Evolutionary conservation across 169 alveolate genomes (phyloP), one percentile per base, ranked within the genome.

Genomic region (Babesia bovis): DNA sequence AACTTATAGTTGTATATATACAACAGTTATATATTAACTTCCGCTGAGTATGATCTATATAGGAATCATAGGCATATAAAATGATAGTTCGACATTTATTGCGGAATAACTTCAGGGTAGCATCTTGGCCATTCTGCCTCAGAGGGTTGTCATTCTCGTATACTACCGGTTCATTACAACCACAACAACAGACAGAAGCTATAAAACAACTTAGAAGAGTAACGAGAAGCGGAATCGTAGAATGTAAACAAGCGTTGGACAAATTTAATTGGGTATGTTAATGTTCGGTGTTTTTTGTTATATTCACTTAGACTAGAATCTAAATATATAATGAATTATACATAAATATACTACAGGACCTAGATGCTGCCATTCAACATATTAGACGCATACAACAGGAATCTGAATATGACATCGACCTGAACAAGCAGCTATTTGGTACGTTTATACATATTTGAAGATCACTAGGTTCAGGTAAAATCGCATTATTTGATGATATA

Each of bases 161-260:
- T 19, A 13, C 55, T 17, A 47, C 55, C 28, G 60, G 60, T 26
- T 17, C 21, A 5, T 40, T 25, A 52, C 33, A 10, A 19, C 26
- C 5, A 7, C 9, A 19, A 10, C 42, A 19, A 52, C 60, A 47
- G 35, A 7, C 49, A 21, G 58, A 53, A 36, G 58, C 44, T 7
- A 63, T 63, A 6, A 78, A 68, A 45, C 51, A 66, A 23, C 76
- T 78, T 17, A 32, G 86, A 41, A 69, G 38, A 67, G 21, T 68
- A 15, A 78, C 86, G 6, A 78, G 71, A 10, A 82, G 66, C 25
- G 86, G 86, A 6, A 63, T 78, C 15, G 59, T 41, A 36, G 66
- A 58, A 26, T 78, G 86, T 60, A 78, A 78, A 68, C 56, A 50
- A 3, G 82, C 82, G n/a, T 47, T 78, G 7, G 21, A 3, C 2